Conservation (phyloP, 208 protist genomes). For the Leptomonas seymouri region DNA sequence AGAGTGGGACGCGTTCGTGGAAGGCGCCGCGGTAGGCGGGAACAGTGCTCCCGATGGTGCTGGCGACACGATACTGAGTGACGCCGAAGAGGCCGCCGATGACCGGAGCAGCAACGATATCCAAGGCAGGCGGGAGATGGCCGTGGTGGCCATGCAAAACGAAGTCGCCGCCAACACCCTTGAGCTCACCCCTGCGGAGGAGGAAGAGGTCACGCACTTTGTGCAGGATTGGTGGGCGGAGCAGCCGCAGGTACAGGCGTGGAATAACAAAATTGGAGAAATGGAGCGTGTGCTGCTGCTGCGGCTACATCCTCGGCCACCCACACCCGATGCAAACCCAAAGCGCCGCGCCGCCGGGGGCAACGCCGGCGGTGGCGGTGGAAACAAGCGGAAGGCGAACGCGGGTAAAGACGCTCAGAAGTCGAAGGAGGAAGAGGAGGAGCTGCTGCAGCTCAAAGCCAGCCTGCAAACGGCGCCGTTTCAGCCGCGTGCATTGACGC, state of each 20-base stretch:
- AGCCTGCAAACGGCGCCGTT: conserved; percentile 69
- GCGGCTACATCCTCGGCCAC: conserved; percentile 39
- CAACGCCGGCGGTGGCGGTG: conserved; percentile 23
- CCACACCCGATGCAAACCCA: conserved; percentile 58
- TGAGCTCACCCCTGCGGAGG: conserved; percentile 60
- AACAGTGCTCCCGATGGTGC: conserved; percentile 3
- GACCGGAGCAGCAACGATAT: conserved; percentile 4
- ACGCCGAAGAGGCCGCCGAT: conserved; percentile 4
- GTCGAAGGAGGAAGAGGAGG: conserved; percentile 70
- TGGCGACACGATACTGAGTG: background rate
- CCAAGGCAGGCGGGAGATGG: background rate
- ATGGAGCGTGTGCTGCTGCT: conserved; percentile 87
- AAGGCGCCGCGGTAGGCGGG: background rate
- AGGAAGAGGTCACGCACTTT: conserved; percentile 57
- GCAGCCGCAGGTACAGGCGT: conserved; percentile 44
- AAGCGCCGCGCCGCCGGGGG: conserved; percentile 45
- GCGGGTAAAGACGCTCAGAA: conserved; percentile 52
- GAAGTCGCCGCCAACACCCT: conserved; percentile 31
- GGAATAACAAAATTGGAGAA: conserved; percentile 57
- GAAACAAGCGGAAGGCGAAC: conserved; percentile 41
- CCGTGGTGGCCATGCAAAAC: conserved; percentile 23
- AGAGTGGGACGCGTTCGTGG: conserved; percentile 25
- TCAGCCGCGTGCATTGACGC: conserved; percentile 77
- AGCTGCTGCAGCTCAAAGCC: conserved; percentile 61
- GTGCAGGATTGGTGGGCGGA: conserved; percentile 62